These are phyloP conservation scores for Micractinium sp. DNA, from an alignment of 139 green algal species.

Conservation along the genomic window DNA sequence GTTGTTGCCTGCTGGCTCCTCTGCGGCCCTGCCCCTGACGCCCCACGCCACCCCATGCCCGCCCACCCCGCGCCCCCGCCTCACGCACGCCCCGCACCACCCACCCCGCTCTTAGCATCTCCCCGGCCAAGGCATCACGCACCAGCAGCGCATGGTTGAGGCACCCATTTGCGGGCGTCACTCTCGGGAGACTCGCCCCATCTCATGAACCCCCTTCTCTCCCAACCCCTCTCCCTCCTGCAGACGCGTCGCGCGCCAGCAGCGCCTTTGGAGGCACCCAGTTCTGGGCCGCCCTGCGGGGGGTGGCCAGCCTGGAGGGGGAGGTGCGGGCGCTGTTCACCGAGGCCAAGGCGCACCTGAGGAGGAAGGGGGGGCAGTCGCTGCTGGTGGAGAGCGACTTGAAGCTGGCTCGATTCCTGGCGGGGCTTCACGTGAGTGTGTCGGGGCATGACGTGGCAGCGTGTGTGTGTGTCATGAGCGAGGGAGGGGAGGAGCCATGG, in stretches of 20 bases:
- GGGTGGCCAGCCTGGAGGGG: conserved; percentile 40
- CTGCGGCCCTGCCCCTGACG: too few species aligned
- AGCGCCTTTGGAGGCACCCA: conserved; percentile 51
- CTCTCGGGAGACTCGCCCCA: not conserved
- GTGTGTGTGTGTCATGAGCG: too few species aligned
- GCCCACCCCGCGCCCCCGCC: too few species aligned
- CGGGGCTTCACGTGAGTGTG: conserved; percentile 51
- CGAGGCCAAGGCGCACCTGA: conserved; percentile 59
- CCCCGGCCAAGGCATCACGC: not conserved
- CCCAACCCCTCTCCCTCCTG: not conserved
- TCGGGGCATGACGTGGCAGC: not conserved
- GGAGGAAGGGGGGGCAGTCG: conserved; percentile 56
- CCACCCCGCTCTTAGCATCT: not conserved
- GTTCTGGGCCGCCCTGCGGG: conserved; percentile 62
- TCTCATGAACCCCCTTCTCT: not conserved
- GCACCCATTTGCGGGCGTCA: not conserved
- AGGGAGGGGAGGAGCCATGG: too few species aligned
- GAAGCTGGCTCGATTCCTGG: conserved; percentile 69
- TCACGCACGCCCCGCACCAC: too few species aligned
- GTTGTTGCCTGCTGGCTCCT: too few species aligned
- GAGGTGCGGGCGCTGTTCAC: conserved; percentile 63
- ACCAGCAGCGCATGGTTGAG: not conserved
- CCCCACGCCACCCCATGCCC: too few species aligned
- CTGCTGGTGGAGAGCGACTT: conserved; percentile 73
- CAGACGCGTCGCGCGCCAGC: conserved; percentile 33